phyloP scores from a whole-genome alignment of 805 yeast species.

The Wickerhamiella nectarea region DNA sequence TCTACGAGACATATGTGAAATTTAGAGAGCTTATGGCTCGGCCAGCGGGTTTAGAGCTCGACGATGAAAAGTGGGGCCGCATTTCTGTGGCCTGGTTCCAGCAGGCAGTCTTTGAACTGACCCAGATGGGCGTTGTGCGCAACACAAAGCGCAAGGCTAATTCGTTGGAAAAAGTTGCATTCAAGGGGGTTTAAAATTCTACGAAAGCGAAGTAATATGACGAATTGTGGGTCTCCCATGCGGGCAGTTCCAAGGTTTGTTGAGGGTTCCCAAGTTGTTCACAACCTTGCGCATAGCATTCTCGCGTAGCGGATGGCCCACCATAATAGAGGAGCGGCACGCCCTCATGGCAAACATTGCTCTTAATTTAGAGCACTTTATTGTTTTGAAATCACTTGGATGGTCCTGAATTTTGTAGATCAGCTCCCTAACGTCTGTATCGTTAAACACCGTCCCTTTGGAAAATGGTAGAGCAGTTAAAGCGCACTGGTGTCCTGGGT shows the following conservation, averaged over 20 bases:
- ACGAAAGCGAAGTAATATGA: slow-evolving; percentile 49
- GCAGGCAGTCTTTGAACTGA: slow-evolving; percentile 59
- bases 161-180: slow-evolving; percentile 50
- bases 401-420: slow-evolving; percentile 50
- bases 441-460: slow-evolving; percentile 51
- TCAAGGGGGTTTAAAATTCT: slow-evolving; percentile 44
- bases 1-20: slow-evolving; percentile 52
- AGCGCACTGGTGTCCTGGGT: slow-evolving; percentile 44
- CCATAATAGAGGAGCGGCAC: slow-evolving; percentile 86
- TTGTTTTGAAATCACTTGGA: slow-evolving; percentile 28
- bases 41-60: slow-evolving; percentile 16
- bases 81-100: slow-evolving; percentile 57
- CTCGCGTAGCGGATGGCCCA: slow-evolving; percentile 55
- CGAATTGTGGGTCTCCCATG: slow-evolving; percentile 98
- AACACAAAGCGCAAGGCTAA: slow-evolving; percentile 48
- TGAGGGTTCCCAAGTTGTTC: slow-evolving; percentile 48
- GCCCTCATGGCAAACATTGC: slow-evolving; percentile 90
- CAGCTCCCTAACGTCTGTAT: slow-evolving; percentile 58
- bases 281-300: slow-evolving; percentile 59
- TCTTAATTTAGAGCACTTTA: slow-evolving; percentile 65
- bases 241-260: slow-evolving; percentile 90
- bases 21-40: slow-evolving; percentile 31
- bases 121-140: slow-evolving; percentile 53
- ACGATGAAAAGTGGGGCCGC: slow-evolving; percentile 43
- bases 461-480: slow-evolving; percentile 60